Evolutionary conservation across 495 filamentous ascomycete genomes (phyloP), one percentile per base, ranked within the genome.

Genomic region (Aspergillus kassunensis): DNA sequence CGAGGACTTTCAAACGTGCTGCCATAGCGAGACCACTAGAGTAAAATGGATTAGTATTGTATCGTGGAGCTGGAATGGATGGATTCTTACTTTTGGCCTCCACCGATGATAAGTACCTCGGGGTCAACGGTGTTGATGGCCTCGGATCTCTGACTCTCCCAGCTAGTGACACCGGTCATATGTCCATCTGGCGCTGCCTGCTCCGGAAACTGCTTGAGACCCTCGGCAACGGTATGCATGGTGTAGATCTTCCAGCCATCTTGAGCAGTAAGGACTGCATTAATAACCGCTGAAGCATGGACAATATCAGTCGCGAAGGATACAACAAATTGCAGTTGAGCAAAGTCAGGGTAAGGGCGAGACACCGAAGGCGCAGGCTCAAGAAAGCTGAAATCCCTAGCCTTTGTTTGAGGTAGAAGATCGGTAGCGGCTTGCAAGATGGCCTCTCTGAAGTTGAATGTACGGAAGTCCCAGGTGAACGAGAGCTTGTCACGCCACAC

Each of bases 1-100:
- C 68, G 7, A 89, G 72, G 65, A 81, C 78, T 58, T 86, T 81
- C 27, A 88, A 68, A 7, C 85, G 75, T 12, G 85, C 85, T 20
- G 77, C 73, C 20, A 76, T 70, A 1, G 75, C 75, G 10, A 50
- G 47, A 29, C 47, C 47, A 20, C 47, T 50, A 16, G 34, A 18
- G 9, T 15, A 19, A 21, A 30, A 19, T n/a, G 15, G 5, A 19
- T 20, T 49, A 31, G 10, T 13, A 16, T 16, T 16, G 4, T 18
- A 37, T 37, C 11, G 13, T 34, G 31, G n/a, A 34, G 31, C 31
- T 34, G 4, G 13, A 3, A 15, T 34, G 31, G 6, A 34, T 34
- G 9, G 31, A 16, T 37, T 16, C 60, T 60, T 53, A 63, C 60
- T 57, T 57, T 49, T 63, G 60, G 7, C 60, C 60, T 36, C 54